Evolutionary conservation across 2,329 filamentous ascomycete genomes (phyloP), one percentile per base, ranked within the genome.

Genomic region (Bipolaris bicolor): DNA sequence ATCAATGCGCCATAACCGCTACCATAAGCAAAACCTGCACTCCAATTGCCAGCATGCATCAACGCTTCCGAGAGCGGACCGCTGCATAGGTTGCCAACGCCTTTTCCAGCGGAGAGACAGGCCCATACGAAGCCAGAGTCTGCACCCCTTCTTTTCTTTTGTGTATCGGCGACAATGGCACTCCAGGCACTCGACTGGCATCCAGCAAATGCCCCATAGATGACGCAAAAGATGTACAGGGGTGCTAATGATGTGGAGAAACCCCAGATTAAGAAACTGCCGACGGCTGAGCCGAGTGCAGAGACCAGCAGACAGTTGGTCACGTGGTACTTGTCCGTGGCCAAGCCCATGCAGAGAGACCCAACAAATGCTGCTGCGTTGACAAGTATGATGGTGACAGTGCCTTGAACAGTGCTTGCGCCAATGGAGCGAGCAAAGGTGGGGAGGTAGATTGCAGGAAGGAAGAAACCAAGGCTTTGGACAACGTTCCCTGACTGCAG

Each of bases 41-140:
- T 68, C 24, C 74, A 80, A 2, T 65, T 61, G 22, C 73, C 73
- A 24, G 68, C 65, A n/a, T 68, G 66, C 7, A 82, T 58, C 33
- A 82, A 62, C 13, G 71, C 76, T 64, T 83, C 82, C 46, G 81
- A 83, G 40, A 85, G 66, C 0, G 83, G 83, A 3, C 83, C 83
- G 57, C 77, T 79, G 9, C 80, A 76, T 9, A 85, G 70, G 65
- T 80, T 82, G 3, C 83, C 82, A 18, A 84, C 76, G 0, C 83
- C 83, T 43, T 81, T 80, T 0, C 82, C 82, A 7, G 79, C 79
- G 9, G 78, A 77, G 51, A 84, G 71, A 13, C 80, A 75, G 0
- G 77, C 78, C 55, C 84, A 81, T 1, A 83, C 75, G 60, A 84
- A 79, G 0, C 80, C 79, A 3, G 79, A 71, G 41, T 84, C 82